Base-by-base conservation (phyloP, 176 grass and related monocot species). In the Musa troglodytarum region DNA sequence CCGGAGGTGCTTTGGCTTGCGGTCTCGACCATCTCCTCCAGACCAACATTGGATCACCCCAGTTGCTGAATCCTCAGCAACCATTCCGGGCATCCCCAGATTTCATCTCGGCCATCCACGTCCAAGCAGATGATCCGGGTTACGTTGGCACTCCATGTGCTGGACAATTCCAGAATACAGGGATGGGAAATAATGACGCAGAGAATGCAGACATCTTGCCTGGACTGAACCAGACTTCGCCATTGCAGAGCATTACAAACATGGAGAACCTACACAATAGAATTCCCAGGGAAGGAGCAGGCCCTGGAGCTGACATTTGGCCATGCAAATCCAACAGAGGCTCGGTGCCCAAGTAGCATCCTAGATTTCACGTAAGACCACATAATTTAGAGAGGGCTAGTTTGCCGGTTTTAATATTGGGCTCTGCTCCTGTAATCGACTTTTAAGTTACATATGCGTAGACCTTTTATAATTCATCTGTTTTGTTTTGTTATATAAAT, bases 41-140 rank as follows among this genome's bases (percentile, higher is more conserved):
- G 75, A 77, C 74, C 49, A 74, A 90, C 51, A 79, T 83, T 2
- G 90, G 86, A 49, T 65, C 89, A 63, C 84, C 94, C 49, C 90
- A 87, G 61, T 83, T 87, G 53, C 78, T 91, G 13, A 81, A 50
- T 64, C 84, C 83, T 54, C 85, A 79, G 9, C 88, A 88, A 66
- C 72, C 84, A 50, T 86, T 77, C 43, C 88, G 82, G 49, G 85
- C 86, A n/a, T 80, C 85, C 49, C 77, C 90, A 28, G 83, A 68
- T 34, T 28, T 87, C 71, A 78, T 96, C 54, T 76, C 67, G 54
- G 53, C 34, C 77, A 71, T 88, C 55, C 72, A 82, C 73, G 85
- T 83, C 43, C 71, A 78, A 80, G 82, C 67, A 28, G 76, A 76
- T 52, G 57, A 77, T 52, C 58, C 59, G 10, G 74, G 63, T 61